Conservation (phyloP, 805 yeast genomes). For the Candida maris region DNA sequence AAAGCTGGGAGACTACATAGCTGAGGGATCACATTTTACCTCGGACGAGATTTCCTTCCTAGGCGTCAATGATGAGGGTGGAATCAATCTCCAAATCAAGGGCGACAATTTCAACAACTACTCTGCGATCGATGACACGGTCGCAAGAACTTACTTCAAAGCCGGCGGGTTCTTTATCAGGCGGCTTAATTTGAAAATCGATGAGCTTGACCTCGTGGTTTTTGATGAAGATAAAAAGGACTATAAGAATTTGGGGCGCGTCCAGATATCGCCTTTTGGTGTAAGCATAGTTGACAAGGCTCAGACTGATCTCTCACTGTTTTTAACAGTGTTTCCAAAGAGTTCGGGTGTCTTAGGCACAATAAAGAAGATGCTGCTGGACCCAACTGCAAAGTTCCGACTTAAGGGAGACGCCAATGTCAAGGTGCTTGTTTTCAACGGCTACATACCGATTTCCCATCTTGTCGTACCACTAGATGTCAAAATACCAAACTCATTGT, state of each 20-base stretch:
- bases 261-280: conserved; percentile 31
- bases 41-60: conserved; percentile 30
- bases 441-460: conserved; percentile 31
- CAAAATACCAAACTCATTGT: conserved; percentile 23
- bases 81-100: conserved; percentile 29
- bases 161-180: conserved; percentile 32
- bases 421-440: conserved; percentile 30
- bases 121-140: conserved; percentile 26
- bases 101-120: conserved; percentile 33
- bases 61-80: conserved; percentile 31
- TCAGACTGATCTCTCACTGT: conserved; percentile 25
- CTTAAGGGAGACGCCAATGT: conserved; percentile 34
- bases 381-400: conserved; percentile 31
- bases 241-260: conserved; percentile 29
- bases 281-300: conserved; percentile 29
- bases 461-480: conserved; percentile 31
- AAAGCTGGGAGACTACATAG: conserved; percentile 28
- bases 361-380: conserved; percentile 29
- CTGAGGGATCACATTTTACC: conserved; percentile 31
- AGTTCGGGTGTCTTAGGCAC: conserved; percentile 30
- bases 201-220: conserved; percentile 29
- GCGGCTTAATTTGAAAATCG: conserved; percentile 28
- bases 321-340: conserved; percentile 33
- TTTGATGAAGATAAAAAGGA: conserved; percentile 23
- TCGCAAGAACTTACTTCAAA: conserved; percentile 26